Evolutionary conservation across 2,329 filamentous ascomycete species (phyloP).

Genomic region (Penicillium olsonii): DNA sequence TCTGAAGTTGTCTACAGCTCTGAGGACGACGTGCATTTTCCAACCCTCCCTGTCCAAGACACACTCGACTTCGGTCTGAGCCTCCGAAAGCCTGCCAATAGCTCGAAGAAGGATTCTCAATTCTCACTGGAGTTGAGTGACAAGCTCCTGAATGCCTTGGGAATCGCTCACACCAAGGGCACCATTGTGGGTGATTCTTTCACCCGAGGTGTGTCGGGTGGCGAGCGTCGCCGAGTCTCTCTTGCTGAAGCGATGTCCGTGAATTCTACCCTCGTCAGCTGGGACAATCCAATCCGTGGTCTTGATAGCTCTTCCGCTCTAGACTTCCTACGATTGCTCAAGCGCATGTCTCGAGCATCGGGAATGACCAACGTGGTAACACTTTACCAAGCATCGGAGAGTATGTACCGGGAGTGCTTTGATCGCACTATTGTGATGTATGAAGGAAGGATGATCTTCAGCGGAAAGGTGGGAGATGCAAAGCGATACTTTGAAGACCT

Average conservation of each 20-base stretch:
- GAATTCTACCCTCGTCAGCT: constrained; percentile 25
- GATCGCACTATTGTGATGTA: constrained; percentile 76
- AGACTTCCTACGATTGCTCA: constrained; percentile 56
- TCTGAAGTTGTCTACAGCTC: constrained; percentile 36
- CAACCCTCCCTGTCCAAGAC: constrained; percentile 58
- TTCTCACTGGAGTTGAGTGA: constrained; percentile 33
- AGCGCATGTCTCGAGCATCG: constrained; percentile 49
- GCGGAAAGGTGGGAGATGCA: constrained; percentile 62
- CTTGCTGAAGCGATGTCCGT: constrained; percentile 38
- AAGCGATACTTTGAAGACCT: constrained; percentile 67
- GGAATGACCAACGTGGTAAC: constrained; percentile 50
- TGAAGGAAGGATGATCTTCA: constrained; percentile 77
- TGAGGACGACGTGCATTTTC: constrained; percentile 54
- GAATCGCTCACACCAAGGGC: constrained; percentile 45
- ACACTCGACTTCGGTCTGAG: constrained; percentile 57
- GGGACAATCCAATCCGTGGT: constrained; percentile 55
- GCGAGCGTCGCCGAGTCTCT: constrained; percentile 61
- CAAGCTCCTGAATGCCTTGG: constrained; percentile 34
- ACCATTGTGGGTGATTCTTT: constrained; percentile 59
- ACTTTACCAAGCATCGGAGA: constrained; percentile 53
- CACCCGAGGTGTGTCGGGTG: constrained; percentile 63
- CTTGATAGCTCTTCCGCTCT: constrained; percentile 60
- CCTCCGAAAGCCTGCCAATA: constrained; percentile 19
- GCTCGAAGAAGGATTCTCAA: background rate
- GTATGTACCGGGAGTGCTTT: constrained; percentile 37